These are phyloP conservation scores for Saprolegnia parasitica DNA, from an alignment of 352 stramenopile species.

Conservation along the genomic window DNA sequence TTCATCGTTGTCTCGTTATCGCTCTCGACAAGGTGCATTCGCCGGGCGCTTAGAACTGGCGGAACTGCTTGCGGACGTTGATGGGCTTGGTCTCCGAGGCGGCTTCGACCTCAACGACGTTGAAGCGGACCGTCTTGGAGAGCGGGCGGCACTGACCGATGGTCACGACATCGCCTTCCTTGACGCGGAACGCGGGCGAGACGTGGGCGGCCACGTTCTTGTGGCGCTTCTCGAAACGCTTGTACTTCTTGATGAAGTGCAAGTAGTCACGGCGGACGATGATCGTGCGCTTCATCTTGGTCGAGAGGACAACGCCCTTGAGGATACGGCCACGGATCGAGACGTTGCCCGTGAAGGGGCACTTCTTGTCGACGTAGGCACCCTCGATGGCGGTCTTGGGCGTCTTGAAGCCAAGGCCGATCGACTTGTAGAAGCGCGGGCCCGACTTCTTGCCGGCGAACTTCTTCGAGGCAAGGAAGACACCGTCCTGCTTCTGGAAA, in stretches of 20 bases:
- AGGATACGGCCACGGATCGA: conserved; percentile 98
- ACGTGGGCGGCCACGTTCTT: conserved; percentile 99
- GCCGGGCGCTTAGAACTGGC: conserved; percentile 89
- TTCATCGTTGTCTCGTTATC: conserved; percentile 14
- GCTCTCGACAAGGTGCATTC: neutral
- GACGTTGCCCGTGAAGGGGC: conserved; percentile 99
- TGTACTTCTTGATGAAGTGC: conserved; percentile 99
- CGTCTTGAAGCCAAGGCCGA: conserved; percentile 99
- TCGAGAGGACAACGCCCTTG: conserved; percentile 98
- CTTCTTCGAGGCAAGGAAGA: conserved; percentile 97
- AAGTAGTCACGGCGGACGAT: conserved; percentile 99
- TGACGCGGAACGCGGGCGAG: conserved; percentile 96
- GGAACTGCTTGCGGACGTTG: conserved; percentile 99
- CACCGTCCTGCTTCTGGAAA: conserved; percentile 99
- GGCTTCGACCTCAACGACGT: conserved; percentile 97
- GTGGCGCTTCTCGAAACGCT: conserved; percentile 99
- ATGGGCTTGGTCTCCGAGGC: conserved; percentile 93
- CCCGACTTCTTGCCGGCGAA: conserved; percentile 92
- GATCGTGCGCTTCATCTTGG: conserved; percentile 99
- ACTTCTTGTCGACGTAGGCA: conserved; percentile 99
- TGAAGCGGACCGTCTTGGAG: conserved; percentile 99
- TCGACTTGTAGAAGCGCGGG: conserved; percentile 95
- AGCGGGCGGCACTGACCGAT: conserved; percentile 99
- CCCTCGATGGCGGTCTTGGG: conserved; percentile 92
- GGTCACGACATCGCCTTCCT: conserved; percentile 99